These are phyloP conservation scores for Nemania abortiva DNA, from an alignment of 2,329 filamentous ascomycete species.

Conservation along the genomic window DNA sequence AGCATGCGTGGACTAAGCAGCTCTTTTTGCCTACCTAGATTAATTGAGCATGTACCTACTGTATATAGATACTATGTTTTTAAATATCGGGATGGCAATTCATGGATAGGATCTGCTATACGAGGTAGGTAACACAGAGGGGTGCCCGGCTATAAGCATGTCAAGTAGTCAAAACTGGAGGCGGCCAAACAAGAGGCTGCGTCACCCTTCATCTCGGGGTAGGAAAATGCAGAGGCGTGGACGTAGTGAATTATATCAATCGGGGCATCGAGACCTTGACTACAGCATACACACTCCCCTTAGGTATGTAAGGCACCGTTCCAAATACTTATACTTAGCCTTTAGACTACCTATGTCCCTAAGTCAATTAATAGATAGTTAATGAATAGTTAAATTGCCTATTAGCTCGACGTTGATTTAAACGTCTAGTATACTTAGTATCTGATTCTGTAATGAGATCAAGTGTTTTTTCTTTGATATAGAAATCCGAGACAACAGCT, in stretches of 20 bases:
- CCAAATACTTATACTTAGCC: not conserved
- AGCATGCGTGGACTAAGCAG: no score
- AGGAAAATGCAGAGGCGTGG: constrained; percentile 18
- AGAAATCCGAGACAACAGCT: not conserved
- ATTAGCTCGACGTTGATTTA: not conserved
- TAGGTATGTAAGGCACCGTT: not conserved
- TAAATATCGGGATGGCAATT: not conserved
- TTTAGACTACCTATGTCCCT: not conserved
- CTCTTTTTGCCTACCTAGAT: no score
- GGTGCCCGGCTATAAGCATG: not conserved
- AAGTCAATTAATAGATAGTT: not conserved
- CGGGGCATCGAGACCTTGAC: constrained; percentile 6
- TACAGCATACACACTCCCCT: not conserved
- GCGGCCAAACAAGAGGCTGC: constrained; percentile 7
- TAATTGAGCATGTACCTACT: no score
- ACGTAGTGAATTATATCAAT: constrained; percentile 20
- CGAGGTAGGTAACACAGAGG: not conserved
- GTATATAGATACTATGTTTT: not conserved
- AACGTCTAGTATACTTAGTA: not conserved
- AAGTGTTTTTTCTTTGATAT: not conserved
- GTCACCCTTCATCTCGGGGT: not conserved
- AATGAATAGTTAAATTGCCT: not conserved
- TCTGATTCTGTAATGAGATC: not conserved
- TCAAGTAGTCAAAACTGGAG: constrained; percentile 1
- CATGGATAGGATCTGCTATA: not conserved